Evolutionary conservation across 2,329 filamentous ascomycete species (phyloP), one percentile per base, ranked within the genome.

Genomic region (Colletotrichum orbiculare): DNA sequence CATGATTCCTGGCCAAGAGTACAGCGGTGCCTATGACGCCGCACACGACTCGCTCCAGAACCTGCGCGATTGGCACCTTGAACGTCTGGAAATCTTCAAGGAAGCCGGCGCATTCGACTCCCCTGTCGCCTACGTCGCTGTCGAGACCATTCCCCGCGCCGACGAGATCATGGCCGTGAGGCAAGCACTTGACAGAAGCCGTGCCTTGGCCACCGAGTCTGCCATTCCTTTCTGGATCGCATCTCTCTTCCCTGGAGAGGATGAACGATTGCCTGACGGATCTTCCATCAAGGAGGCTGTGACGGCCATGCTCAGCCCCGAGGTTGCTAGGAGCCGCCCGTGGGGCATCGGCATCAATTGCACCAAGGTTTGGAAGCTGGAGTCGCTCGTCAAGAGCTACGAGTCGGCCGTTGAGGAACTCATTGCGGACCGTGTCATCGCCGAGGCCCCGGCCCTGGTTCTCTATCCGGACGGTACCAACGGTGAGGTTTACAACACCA

Each of bases 311-410:
- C 71, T 84, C 3, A 73, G 75, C 41, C 71, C 68, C 0, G 54
- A 60, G 1, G 25, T 73, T 6, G 70, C 71, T 1, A 12, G 53
- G 1, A 69, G 67, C 5, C 66, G 75, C 4, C 89, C 89, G 0
- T 89, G 85, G 84, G 89, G 85, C 0, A 81, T 92, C 33, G 89
- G 89, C 2, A 83, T 91, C 71, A 91, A 91, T 75, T 91, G 89
- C 74, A 91, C 84, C 42, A 91, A 89, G 73, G 82, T 91, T 39
- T 80, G 83, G 54, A 88, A 90, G 73, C 78, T 92, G 37, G 82
- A 84, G 2, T 71, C 76, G 0, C 75, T 91, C 13, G 75, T 92
- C 15, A 76, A 74, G 15, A 78, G 83, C 53, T 89, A 86, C 54
- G 86, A 90, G 69, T 78, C 76, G 4, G 81, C 78, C 8, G 73